Base-by-base conservation (phyloP, 306 rosid genomes). In the Herpetospermum pedunculosum region DNA sequence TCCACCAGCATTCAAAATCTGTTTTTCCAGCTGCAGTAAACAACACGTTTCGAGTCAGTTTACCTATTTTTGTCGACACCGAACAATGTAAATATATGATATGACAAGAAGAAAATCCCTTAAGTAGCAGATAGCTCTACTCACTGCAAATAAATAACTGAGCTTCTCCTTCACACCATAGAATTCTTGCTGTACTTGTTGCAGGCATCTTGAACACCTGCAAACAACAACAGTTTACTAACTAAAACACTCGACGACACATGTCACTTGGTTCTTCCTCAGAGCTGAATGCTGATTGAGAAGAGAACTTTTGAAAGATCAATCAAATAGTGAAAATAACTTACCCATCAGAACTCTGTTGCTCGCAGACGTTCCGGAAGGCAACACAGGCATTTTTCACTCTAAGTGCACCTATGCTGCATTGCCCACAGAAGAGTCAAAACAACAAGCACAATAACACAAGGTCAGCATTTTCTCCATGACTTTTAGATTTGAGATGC, bases 1-100 rank as follows among this genome's bases (percentile, higher is more conserved):
- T 69, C 99, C 99, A 54, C 99, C 99, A 74, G 96, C 99, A 72
- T 88, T 87, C 77, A 88, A 82, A 78, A 95, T 92, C 80, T 89
- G 97, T 67, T 87, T 92, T 86, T 95, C 99, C 69, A 91, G 86
- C 99, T 95, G 92, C 85, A 95, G 76, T 25, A 40, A 67, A 40
- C 72, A 21, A 84, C 38, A 84, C 38, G 32, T 43, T 73, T 73
- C 8, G 49, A 37, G 68, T 55, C 35, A 54, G 37, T 71, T 38
- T 18, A 71, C 8, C 46, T 6, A 6, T 35, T 25, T 46, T 44
- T 71, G 29, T 72, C 21, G 35, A 72, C 26, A 29, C 35, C 7
- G 32, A 52, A 12, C 19, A 35, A 25, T 5, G 49, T 23, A 44
- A 69, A 26, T 15, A 26, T 15, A 26, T 69, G 73, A 69, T 35